Conservation (phyloP, 75 land plant species). For the Pinus taeda region DNA sequence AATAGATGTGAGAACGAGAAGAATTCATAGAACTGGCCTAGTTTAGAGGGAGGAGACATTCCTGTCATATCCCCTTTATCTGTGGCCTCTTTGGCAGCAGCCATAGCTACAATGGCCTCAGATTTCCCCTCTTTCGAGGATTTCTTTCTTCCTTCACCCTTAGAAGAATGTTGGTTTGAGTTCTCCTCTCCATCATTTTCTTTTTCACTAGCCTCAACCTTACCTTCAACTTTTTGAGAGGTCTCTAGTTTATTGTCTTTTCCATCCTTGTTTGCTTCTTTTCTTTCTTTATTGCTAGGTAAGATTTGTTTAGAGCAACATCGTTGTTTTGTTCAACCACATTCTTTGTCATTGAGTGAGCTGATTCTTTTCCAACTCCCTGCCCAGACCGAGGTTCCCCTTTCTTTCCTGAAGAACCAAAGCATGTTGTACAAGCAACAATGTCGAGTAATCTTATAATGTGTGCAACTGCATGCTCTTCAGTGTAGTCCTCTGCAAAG, state of each 20-base stretch:
- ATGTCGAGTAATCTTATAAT: slow-evolving; percentile 87
- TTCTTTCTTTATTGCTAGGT: slow-evolving; percentile 3
- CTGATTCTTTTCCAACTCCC: slow-evolving; percentile 13
- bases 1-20: slow-evolving; percentile 87
- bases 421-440: slow-evolving; percentile 78
- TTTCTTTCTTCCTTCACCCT: neutral
- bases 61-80: slow-evolving; percentile 43
- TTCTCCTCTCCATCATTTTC: neutral
- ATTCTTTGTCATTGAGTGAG: neutral
- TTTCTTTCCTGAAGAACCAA: slow-evolving; percentile 52
- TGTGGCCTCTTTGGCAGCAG: slow-evolving; percentile 50
- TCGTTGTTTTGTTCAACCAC: neutral
- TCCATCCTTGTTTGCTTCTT: slow-evolving; percentile 4
- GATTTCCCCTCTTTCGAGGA: slow-evolving; percentile 27
- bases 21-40: slow-evolving; percentile 86
- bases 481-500: slow-evolving; percentile 77
- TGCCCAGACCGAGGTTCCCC: slow-evolving; percentile 12
- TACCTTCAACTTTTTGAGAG: neutral
- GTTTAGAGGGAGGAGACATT: slow-evolving; percentile 83
- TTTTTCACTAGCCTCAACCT: neutral
- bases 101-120: slow-evolving; percentile 44
- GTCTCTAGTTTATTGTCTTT: neutral
- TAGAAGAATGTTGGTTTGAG: neutral
- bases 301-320: neutral
- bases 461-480: slow-evolving; percentile 65